Conservation (phyloP, 1,139 yeast genomes). For the Candida dubliniensis region DNA sequence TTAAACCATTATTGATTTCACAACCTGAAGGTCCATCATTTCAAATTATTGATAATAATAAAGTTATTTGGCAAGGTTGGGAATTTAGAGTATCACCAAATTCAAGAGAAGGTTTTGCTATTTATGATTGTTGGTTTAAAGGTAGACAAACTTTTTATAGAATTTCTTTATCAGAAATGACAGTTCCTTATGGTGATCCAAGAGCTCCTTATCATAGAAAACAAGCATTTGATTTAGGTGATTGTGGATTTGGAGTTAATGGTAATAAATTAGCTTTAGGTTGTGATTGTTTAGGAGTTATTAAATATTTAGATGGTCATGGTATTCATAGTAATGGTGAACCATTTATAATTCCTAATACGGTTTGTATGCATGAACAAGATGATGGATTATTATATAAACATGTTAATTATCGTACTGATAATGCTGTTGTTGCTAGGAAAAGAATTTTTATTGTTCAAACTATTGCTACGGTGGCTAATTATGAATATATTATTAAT, state of each 20-base stretch:
- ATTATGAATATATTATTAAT: conserved; percentile 82
- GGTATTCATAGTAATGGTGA: conserved; percentile 64
- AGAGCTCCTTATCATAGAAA: conserved; percentile 80
- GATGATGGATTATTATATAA: conserved; percentile 74
- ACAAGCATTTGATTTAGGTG: conserved; percentile 88
- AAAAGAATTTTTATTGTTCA: conserved; percentile 84
- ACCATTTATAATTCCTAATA: conserved; percentile 65
- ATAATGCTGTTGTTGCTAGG: conserved; percentile 73
- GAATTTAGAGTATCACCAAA: conserved; percentile 74
- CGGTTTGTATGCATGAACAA: conserved; percentile 88
- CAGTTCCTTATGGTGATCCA: conserved; percentile 82
- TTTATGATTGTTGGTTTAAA: conserved; percentile 75
- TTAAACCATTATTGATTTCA: conserved; percentile 71
- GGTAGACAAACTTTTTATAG: conserved; percentile 83
- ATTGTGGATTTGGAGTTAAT: conserved; percentile 81
- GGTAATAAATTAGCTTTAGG: conserved; percentile 78
- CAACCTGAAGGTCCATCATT: conserved; percentile 92
- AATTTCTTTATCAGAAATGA: conserved; percentile 80
- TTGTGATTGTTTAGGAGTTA: conserved; percentile 87
- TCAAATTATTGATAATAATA: conserved; percentile 53
- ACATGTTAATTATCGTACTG: conserved; percentile 82
- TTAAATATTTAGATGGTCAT: conserved; percentile 73
- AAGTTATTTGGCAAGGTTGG: conserved; percentile 89
- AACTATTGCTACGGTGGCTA: conserved; percentile 87
- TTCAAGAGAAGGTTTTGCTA: conserved; percentile 81